A percentile compares a stretch with the other conserved stretches of the same genome.
phyloP scores from a whole-genome alignment of 352 stramenopile species.

The Detonula confervacea region DNA sequence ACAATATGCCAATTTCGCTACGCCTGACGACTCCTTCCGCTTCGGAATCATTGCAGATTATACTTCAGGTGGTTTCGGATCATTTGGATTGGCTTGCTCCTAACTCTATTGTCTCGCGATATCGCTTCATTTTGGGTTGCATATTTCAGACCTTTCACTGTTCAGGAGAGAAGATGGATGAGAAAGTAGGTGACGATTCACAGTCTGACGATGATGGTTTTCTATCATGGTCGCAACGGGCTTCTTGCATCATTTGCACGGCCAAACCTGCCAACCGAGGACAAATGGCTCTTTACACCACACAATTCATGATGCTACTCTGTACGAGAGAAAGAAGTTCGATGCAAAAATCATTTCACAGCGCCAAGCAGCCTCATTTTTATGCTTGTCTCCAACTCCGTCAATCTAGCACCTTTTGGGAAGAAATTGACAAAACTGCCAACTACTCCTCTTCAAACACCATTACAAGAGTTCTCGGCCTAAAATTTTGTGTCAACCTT shows the following conservation, averaged over 20 bases:
- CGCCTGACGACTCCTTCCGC: slow-evolving; percentile 40
- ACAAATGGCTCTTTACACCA: slow-evolving; percentile 41
- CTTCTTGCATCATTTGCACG: slow-evolving; percentile 29
- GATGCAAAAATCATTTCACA: background rate
- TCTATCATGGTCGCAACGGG: slow-evolving; percentile 31
- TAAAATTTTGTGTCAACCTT: slow-evolving; percentile 25
- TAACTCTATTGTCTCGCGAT: slow-evolving; percentile 28
- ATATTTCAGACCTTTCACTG: slow-evolving; percentile 31
- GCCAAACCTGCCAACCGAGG: slow-evolving; percentile 25
- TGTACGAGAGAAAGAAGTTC: slow-evolving; percentile 24
- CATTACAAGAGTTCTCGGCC: slow-evolving; percentile 44
- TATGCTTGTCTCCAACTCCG: slow-evolving; percentile 39
- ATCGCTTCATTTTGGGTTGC: slow-evolving; percentile 36
- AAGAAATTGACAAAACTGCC: slow-evolving; percentile 33
- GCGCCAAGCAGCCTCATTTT: slow-evolving; percentile 28
- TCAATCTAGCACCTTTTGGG: slow-evolving; percentile 49
- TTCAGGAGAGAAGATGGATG: background rate
- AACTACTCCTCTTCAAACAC: slow-evolving; percentile 18
- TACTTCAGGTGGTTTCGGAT: slow-evolving; percentile 44
- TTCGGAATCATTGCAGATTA: slow-evolving; percentile 45
- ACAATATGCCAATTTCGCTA: slow-evolving; percentile 34
- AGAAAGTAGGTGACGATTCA: background rate
- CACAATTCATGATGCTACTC: slow-evolving; percentile 48
- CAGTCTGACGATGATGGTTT: background rate
- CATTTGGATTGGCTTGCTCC: slow-evolving; percentile 50